These are phyloP conservation scores for Saturnispora diversa DNA, from an alignment of 805 yeast genomes.

Conservation along the genomic window DNA sequence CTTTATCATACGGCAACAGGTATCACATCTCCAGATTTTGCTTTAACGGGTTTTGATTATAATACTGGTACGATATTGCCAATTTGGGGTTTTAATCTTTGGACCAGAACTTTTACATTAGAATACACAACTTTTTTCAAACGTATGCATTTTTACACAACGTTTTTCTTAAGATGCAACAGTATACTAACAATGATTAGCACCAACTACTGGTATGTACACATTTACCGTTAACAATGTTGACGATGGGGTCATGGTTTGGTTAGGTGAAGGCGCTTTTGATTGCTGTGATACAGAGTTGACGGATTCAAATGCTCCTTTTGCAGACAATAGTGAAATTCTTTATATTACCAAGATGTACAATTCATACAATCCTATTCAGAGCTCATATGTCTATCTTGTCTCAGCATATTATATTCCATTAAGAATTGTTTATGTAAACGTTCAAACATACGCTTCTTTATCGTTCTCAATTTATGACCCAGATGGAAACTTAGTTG, in stretches of 20 bases:
- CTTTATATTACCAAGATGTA: background rate
- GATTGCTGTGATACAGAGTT: conserved; percentile 25
- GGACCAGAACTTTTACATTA: no score
- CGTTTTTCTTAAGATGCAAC: no score
- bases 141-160: no score
- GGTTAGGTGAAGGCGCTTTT: conserved; percentile 27
- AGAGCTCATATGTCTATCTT: background rate
- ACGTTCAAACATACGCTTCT: conserved; percentile 1
- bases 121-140: conserved; percentile 13
- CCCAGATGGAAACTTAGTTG: background rate
- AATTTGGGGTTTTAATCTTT: no score
- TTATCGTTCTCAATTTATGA: background rate
- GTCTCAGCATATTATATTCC: conserved; percentile 9
- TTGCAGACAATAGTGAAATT: background rate
- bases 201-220: conserved; percentile 25
- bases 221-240: conserved; percentile 16
- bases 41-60: no score
- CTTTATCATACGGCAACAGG: no score
- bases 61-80: no score
- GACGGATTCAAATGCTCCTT: conserved; percentile 1
- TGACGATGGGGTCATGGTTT: conserved; percentile 29
- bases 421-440: conserved; percentile 8
- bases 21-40: no score
- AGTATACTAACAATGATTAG: no score
- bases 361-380: background rate